Percentiles rank a stretch among this genome's conserved stretches.
Conservation (phyloP, 2,329 filamentous ascomycete genomes). For the Trichophaea hybrida region DNA sequence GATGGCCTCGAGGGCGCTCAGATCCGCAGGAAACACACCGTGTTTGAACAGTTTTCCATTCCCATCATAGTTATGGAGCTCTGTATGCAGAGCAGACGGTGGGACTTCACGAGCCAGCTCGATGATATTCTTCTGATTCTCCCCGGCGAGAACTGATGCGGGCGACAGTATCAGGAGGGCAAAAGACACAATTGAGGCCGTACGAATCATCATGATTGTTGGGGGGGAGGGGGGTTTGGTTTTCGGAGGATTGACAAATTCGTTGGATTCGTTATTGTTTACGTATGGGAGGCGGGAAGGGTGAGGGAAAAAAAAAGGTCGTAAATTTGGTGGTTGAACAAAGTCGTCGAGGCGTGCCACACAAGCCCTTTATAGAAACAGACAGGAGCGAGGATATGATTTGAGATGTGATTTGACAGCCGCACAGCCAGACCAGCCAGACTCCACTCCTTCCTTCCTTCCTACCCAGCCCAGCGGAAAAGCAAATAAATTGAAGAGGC, state of each 20-base stretch:
- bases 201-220: neutral
- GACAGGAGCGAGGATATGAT: neutral
- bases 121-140: conserved; percentile 35
- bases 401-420: no score
- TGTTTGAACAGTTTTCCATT: conserved; percentile 47
- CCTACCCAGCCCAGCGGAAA: no score
- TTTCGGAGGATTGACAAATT: neutral
- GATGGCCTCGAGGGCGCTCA: conserved; percentile 47
- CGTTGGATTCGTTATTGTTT: neutral
- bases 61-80: conserved; percentile 47
- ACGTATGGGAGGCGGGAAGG: neutral
- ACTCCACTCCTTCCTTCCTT: no score
- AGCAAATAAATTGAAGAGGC: no score
- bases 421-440: no score
- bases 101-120: conserved; percentile 44
- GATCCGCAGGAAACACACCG: conserved; percentile 52
- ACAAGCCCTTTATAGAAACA: neutral
- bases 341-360: neutral
- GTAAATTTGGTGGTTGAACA: neutral
- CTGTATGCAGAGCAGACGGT: conserved; percentile 47
- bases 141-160: conserved; percentile 12
- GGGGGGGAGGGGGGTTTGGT: neutral
- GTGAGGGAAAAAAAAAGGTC: conserved; percentile 1
- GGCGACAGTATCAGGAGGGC: conserved; percentile 16
- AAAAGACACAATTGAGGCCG: conserved; percentile 15